phyloP scores from a whole-genome alignment of 2,329 filamentous ascomycete genomes.

The Fusarium sacchari region DNA sequence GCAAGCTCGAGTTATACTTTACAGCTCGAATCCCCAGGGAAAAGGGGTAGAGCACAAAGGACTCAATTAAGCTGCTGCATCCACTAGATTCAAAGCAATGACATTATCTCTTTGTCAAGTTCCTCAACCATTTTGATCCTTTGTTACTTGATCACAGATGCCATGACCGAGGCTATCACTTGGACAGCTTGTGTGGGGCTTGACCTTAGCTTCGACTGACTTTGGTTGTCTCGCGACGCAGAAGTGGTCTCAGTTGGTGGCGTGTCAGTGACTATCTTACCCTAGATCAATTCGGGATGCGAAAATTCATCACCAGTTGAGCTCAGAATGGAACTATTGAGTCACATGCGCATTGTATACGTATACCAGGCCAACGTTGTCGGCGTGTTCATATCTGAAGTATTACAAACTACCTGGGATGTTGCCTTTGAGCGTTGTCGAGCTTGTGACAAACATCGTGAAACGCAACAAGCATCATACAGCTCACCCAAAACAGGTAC shows the following conservation, averaged over 20 bases:
- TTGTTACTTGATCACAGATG: constrained; percentile 1
- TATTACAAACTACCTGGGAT: too few relatives aligned
- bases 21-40: background rate
- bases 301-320: constrained; percentile 8
- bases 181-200: constrained; percentile 30
- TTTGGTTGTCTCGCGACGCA: constrained; percentile 10
- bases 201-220: background rate
- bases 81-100: background rate
- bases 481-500: fast-evolving
- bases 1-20: background rate
- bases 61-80: background rate
- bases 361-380: background rate
- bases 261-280: constrained; percentile 34
- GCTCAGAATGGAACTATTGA: background rate
- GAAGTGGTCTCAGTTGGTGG: constrained; percentile 35
- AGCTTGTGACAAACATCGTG: background rate
- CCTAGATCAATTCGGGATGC: constrained; percentile 21
- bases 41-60: background rate
- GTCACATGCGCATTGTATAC: background rate
- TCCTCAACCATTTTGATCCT: background rate
- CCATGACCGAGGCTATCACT: constrained; percentile 32
- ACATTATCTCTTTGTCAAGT: constrained; percentile 1
- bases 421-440: background rate
- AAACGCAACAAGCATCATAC: background rate
- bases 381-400: too few relatives aligned